Evolutionary conservation across 768 basidiomycete genomes (phyloP), one percentile per base, ranked within the genome.

Genomic region (Naganishia friedmannii): DNA sequence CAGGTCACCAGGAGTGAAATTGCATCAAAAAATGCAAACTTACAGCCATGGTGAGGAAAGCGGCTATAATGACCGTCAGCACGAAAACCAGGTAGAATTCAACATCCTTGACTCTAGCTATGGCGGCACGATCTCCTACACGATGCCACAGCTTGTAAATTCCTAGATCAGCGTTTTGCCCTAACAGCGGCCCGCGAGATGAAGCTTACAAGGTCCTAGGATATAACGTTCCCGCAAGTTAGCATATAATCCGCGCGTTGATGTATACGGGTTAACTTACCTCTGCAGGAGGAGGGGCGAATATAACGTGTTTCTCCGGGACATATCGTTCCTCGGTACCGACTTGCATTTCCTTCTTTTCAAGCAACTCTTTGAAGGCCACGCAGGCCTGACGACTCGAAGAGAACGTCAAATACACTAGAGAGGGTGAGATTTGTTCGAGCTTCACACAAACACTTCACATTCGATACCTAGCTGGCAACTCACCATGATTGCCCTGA

Each of bases 401-500:
- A 12, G 42, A 15, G 26, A 63, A 63, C 8, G 60, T 63, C 39
- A 63, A 21, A 19, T 45, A 63, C 13, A 63, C 60, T 63, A n/a
- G 8, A 37, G 23, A n/a, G n/a, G n/a, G n/a, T n/a, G n/a, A n/a
- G n/a, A n/a, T n/a, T n/a, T n/a, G n/a, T n/a, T n/a, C n/a, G n/a
- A n/a, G n/a, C n/a, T n/a, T n/a, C n/a, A n/a, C n/a, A n/a, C n/a
- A n/a, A n/a, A n/a, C n/a, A n/a, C n/a, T n/a, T n/a, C n/a, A n/a
- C n/a, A n/a, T n/a, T n/a, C n/a, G n/a, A n/a, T n/a, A n/a, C n/a
- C n/a, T n/a, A n/a, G n/a, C n/a, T 37, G 34, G 34, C 12, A 5
- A 37, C 34, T 37, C 34, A 37, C 34, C 34, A 37, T 37, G 34
- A 12, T 12, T 37, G 12, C 34, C 34, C 12, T 37, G 34, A 37